Evolutionary conservation across 257 asterid species (phyloP).

Genomic region (Lycium barbarum): DNA sequence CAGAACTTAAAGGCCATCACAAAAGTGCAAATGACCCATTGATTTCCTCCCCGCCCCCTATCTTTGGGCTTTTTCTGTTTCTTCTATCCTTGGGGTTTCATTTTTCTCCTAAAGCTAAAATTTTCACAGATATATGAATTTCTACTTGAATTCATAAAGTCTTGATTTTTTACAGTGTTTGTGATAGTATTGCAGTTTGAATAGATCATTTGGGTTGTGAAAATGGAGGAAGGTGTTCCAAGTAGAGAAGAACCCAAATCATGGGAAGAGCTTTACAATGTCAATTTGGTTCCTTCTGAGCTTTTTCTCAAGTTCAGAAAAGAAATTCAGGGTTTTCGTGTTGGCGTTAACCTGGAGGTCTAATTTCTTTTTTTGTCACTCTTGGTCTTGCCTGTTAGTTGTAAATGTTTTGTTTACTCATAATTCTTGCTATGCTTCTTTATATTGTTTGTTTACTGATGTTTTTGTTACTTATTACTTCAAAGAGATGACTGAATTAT

Average conservation of each 20-base stretch:
- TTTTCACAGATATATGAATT: too few relatives aligned
- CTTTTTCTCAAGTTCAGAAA: constrained; percentile 81
- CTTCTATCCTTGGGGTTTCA: too few relatives aligned
- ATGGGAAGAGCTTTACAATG: constrained; percentile 84
- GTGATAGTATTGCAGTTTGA: not conserved
- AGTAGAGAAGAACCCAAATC: constrained; percentile 73
- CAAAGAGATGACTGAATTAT: not conserved
- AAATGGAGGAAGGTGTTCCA: constrained; percentile 62
- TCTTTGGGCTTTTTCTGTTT: too few relatives aligned
- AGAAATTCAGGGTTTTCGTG: constrained; percentile 75
- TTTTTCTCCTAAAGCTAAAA: too few relatives aligned
- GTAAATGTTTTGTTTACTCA: not conserved
- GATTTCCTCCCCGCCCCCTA: too few relatives aligned
- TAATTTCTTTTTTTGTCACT: constrained; percentile 24
- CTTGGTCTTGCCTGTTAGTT: too few relatives aligned
- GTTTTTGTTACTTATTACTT: not conserved
- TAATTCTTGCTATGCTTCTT: too few relatives aligned
- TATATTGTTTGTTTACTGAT: not conserved
- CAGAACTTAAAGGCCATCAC: too few relatives aligned
- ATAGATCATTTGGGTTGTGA: not conserved
- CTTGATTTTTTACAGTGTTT: not conserved
- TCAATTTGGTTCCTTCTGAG: constrained; percentile 88
- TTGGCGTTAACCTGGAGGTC: constrained; percentile 91
- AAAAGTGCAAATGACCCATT: too few relatives aligned
- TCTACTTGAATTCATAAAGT: too few relatives aligned